Percentiles rank a stretch among this genome's conserved stretches.
Evolutionary conservation across 1,139 yeast genomes (phyloP).

Genomic region (Zygoascus meyerae): DNA sequence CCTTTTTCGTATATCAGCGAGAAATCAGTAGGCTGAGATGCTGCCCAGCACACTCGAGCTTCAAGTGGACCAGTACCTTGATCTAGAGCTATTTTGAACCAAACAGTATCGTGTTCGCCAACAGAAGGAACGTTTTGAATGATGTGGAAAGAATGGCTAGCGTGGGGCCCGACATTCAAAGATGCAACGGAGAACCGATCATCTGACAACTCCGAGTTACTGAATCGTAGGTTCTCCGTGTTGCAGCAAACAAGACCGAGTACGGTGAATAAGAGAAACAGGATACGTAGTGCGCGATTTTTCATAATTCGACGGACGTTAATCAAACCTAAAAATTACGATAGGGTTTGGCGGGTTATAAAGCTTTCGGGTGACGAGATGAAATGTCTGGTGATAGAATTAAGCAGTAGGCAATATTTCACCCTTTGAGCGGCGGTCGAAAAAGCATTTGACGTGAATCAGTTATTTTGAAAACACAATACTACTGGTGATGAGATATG

Average conservation of each 20-base stretch:
- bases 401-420: too few relatives aligned
- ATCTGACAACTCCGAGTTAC: not conserved
- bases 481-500: too few relatives aligned
- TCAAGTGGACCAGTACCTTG: constrained; percentile 20
- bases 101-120: constrained; percentile 1
- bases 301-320: not conserved
- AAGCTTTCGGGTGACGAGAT: too few relatives aligned
- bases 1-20: constrained; percentile 20
- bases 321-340: too few relatives aligned
- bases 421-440: too few relatives aligned
- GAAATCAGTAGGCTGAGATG: constrained; percentile 31
- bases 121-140: constrained; percentile 1
- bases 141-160: not conserved
- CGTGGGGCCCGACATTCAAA: not conserved
- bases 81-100: constrained; percentile 10
- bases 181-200: not conserved
- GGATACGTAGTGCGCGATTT: not conserved
- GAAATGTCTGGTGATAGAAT: too few relatives aligned
- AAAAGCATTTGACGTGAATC: too few relatives aligned
- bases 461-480: too few relatives aligned
- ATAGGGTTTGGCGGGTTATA: too few relatives aligned
- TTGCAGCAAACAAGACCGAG: constrained; percentile 4
- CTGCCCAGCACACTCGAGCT: constrained; percentile 36
- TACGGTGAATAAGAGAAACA: not conserved
- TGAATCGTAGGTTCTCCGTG: constrained; percentile 12